A percentile compares a stretch with the other conserved stretches of the same genome.
Evolutionary conservation across 2,329 filamentous ascomycete genomes (phyloP).

Genomic region (Didymella sp.): DNA sequence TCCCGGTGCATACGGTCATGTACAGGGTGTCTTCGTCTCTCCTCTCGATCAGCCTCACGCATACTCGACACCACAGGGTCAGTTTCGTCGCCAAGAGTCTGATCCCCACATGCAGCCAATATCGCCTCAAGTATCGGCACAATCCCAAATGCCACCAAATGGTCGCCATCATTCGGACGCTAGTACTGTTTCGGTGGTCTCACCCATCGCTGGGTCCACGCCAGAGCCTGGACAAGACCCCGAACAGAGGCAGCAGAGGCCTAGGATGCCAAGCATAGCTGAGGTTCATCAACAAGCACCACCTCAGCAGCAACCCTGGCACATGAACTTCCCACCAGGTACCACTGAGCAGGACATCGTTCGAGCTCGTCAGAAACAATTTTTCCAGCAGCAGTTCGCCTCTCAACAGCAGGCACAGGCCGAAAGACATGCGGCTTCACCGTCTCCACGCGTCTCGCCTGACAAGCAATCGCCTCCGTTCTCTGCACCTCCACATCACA

Average conservation of each 20-base stretch:
- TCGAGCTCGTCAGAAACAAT: slow-evolving; percentile 46
- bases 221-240: slow-evolving; percentile 26
- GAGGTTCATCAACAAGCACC: slow-evolving; percentile 34
- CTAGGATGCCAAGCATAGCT: slow-evolving; percentile 48
- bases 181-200: slow-evolving; percentile 40
- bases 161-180: slow-evolving; percentile 38
- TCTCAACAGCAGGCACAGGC: slow-evolving; percentile 43
- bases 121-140: slow-evolving; percentile 44
- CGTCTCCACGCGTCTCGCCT: slow-evolving; percentile 38
- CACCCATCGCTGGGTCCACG: slow-evolving; percentile 38
- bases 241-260: slow-evolving; percentile 32
- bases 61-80: slow-evolving; percentile 21
- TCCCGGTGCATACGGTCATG: slow-evolving; percentile 46
- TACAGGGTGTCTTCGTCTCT: slow-evolving; percentile 41
- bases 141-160: slow-evolving; percentile 34
- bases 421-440: slow-evolving; percentile 40
- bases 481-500: slow-evolving; percentile 15
- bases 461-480: slow-evolving; percentile 32
- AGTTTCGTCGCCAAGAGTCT: slow-evolving; percentile 33
- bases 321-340: slow-evolving; percentile 45
- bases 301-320: slow-evolving; percentile 39
- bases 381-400: slow-evolving; percentile 44
- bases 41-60: slow-evolving; percentile 28
- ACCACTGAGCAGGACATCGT: slow-evolving; percentile 49
- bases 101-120: slow-evolving; percentile 42